phyloP scores from a whole-genome alignment of 345 rosid genomes.

The Lagerstroemia speciosa region DNA sequence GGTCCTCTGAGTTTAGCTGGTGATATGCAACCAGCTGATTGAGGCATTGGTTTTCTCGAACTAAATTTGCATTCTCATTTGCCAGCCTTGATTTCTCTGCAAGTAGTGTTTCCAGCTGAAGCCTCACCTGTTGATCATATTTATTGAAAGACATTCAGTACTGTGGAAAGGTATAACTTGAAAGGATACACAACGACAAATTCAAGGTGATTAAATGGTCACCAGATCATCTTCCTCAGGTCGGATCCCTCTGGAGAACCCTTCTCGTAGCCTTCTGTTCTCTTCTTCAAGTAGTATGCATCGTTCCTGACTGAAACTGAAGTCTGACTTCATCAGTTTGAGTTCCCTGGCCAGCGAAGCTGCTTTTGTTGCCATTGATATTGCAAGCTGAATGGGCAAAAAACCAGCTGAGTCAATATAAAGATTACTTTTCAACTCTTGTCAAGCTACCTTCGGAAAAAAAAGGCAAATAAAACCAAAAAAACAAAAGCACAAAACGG shows the following conservation, averaged over 20 bases:
- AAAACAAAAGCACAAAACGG: background rate
- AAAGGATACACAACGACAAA: background rate
- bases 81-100: constrained; percentile 86
- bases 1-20: constrained; percentile 68
- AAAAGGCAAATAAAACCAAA: no score
- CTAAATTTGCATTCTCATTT: constrained; percentile 66
- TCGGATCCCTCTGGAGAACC: constrained; percentile 51
- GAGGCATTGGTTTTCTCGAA: constrained; percentile 84
- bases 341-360: constrained; percentile 73
- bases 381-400: constrained; percentile 47
- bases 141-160: background rate
- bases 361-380: constrained; percentile 78
- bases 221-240: constrained; percentile 99
- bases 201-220: background rate
- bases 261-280: constrained; percentile 76
- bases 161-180: background rate
- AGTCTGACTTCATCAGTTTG: constrained; percentile 55
- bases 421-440: background rate
- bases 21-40: constrained; percentile 80
- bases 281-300: constrained; percentile 74
- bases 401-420: constrained; percentile 4
- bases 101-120: constrained; percentile 81
- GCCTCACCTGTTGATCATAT: constrained; percentile 55
- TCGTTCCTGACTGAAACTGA: constrained; percentile 70
- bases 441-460: background rate